Evolutionary conservation across 805 yeast species (phyloP), one percentile per base, ranked within the genome.

Genomic region (Saturnispora hagleri): DNA sequence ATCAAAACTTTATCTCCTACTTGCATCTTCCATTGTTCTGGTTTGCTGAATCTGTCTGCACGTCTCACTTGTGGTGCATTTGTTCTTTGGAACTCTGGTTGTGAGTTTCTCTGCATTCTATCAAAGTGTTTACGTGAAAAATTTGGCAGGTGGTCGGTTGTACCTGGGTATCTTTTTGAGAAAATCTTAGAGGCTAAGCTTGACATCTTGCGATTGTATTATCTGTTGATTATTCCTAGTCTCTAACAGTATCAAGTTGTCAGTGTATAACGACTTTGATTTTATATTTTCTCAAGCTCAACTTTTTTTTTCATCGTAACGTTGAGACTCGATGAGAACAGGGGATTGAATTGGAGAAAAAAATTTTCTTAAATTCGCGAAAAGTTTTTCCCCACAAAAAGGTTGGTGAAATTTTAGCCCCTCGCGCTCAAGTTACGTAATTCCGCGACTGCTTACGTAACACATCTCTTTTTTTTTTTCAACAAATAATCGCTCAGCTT

Each of bases 1-100:
- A 89, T 73, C 62, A 88, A 77, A 2, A 86, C 95, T 55, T 84
- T 72, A 68, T 88, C 96, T 20, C 95, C 95, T 22, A 79, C 80
- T 45, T 82, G 72, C 57, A 79, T 81, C 46, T 79, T 82, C 72
- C 85, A 76, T 45, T 84, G 75, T 54, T 73, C 72, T 34, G 77
- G 70, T 15, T 71, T 69, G 58, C 74, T 75, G 54, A 55, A 64
- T 50, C 62, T 56, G 43, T 67, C 63, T 13, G 63, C 61, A 43
- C 63, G 64, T 3, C 67, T 66, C 17, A 71, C 69, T 26, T 60
- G 60, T 27, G 56, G 52, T 12, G 53, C 59, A 46, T 60, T 60
- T 7, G 64, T 57, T 53, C 62, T 53, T 22, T 65, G 57, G 2
- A 68, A 69, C 6, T 71, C 71, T 9, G 69, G 51, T 52, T 65